Evolutionary conservation across 257 asterid species (phyloP).

Genomic region (Paraleonurus japonicus): DNA sequence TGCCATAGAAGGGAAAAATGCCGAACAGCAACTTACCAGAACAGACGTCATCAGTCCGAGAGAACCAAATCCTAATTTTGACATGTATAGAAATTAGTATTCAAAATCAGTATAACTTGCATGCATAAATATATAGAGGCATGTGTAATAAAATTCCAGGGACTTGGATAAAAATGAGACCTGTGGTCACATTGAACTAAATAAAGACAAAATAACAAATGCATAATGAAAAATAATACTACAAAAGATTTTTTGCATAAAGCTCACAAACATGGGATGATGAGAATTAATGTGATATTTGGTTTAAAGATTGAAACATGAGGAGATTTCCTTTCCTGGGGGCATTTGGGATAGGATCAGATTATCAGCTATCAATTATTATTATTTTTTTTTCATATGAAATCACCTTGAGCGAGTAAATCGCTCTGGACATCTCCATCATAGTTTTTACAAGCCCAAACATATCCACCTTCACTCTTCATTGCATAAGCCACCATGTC

Average conservation of each 20-base stretch:
- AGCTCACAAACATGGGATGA: not conserved
- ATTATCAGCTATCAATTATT: constrained; percentile 5
- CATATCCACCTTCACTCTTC: constrained; percentile 94
- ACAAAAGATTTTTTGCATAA: not conserved
- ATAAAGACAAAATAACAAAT: not conserved
- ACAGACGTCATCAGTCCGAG: constrained; percentile 93
- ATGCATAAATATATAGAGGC: not conserved
- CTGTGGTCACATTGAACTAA: not conserved
- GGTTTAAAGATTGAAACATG: not conserved
- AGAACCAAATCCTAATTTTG: constrained; percentile 69
- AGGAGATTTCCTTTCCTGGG: not conserved
- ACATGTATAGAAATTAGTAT: not conserved
- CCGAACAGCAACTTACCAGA: constrained; percentile 48
- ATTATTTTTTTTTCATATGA: not conserved
- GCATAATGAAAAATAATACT: not conserved
- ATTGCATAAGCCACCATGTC: constrained; percentile 96
- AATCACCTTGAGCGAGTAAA: constrained; percentile 92
- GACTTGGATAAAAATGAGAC: not conserved
- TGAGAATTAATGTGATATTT: not conserved
- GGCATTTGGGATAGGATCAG: not conserved
- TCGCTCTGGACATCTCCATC: constrained; percentile 98
- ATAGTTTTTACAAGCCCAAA: constrained; percentile 97
- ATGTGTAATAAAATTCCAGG: not conserved
- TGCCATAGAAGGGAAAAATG: not conserved
- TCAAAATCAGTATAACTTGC: not conserved